A percentile compares a stretch with the other conserved stretches of the same genome.
phyloP scores from a whole-genome alignment of 352 stramenopile genomes.

The Globisporangium solare region DNA sequence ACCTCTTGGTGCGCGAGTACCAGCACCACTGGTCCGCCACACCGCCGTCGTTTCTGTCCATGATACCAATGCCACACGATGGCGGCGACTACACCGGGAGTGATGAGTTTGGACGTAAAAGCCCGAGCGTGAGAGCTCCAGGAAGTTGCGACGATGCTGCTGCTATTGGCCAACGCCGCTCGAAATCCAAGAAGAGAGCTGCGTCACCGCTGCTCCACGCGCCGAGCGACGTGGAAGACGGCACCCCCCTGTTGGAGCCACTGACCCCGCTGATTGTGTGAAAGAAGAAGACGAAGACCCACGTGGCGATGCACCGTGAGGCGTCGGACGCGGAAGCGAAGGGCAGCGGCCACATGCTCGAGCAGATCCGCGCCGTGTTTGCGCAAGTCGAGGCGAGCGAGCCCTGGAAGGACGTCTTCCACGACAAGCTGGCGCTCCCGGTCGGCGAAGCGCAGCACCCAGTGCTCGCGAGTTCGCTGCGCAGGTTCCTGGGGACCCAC shows the following conservation, averaged over 20 bases:
- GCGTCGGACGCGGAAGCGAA: background rate
- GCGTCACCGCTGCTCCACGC: too few relatives aligned
- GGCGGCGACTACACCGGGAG: too few relatives aligned
- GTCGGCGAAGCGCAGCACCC: constrained; percentile 14
- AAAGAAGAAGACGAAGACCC: too few relatives aligned
- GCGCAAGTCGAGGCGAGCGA: constrained; percentile 19
- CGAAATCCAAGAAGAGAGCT: too few relatives aligned
- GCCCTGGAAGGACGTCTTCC: constrained; percentile 23
- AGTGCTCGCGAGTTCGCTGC: constrained; percentile 10
- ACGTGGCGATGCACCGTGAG: too few relatives aligned
- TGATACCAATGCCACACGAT: background rate
- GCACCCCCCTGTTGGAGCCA: too few relatives aligned
- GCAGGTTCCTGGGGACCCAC: constrained; percentile 19
- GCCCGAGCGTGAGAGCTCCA: too few relatives aligned
- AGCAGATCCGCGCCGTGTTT: constrained; percentile 12
- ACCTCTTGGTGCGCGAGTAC: constrained; percentile 6
- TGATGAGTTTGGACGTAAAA: too few relatives aligned
- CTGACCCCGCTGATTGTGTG: too few relatives aligned
- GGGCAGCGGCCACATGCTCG: background rate
- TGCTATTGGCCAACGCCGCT: too few relatives aligned
- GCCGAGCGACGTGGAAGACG: too few relatives aligned
- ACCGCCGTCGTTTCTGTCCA: constrained; percentile 7
- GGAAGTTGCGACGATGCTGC: too few relatives aligned
- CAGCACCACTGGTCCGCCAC: constrained; percentile 4
- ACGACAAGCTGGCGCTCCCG: constrained; percentile 16